Conservation (phyloP, 2,329 filamentous ascomycete genomes). For the Dissoconium aciculare region DNA sequence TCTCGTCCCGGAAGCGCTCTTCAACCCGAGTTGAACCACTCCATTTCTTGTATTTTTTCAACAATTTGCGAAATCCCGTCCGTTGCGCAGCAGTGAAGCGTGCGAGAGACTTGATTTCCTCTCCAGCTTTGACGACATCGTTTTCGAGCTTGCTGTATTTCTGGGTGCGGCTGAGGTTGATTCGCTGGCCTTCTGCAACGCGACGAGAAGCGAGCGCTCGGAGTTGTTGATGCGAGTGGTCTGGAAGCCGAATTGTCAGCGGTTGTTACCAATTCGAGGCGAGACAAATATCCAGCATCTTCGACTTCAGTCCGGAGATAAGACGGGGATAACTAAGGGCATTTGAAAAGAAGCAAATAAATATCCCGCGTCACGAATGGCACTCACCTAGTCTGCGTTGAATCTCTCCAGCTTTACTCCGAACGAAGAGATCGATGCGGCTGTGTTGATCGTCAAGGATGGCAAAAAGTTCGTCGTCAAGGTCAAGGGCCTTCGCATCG, state of each 20-base stretch:
- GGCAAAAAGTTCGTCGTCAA: conserved; percentile 56
- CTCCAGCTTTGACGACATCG: conserved; percentile 43
- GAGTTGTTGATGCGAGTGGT: conserved; percentile 19
- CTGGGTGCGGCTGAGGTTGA: conserved; percentile 33
- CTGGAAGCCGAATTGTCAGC: conserved; percentile 8
- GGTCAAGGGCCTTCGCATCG: conserved; percentile 37
- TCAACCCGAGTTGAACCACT: conserved; percentile 54
- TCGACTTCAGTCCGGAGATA: no score
- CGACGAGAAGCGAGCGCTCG: conserved; percentile 14
- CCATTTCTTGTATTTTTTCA: conserved; percentile 86
- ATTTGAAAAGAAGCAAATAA: no score
- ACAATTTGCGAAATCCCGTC: conserved; percentile 63
- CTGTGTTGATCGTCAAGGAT: conserved; percentile 63
- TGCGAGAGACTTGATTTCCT: conserved; percentile 55
- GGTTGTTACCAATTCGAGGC: no score
- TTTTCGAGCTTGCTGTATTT: conserved; percentile 37
- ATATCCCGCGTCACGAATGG: no score
- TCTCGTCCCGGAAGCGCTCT: conserved; percentile 49
- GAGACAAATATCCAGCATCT: conserved; percentile 1
- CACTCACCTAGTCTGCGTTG: conserved; percentile 49
- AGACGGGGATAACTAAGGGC: no score
- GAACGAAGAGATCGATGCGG: conserved; percentile 62
- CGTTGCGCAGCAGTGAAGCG: conserved; percentile 62
- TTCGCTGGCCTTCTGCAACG: conserved; percentile 15
- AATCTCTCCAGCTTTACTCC: conserved; percentile 68